Conservation (phyloP, 83 land plant species). For the Picea engelmannii region DNA sequence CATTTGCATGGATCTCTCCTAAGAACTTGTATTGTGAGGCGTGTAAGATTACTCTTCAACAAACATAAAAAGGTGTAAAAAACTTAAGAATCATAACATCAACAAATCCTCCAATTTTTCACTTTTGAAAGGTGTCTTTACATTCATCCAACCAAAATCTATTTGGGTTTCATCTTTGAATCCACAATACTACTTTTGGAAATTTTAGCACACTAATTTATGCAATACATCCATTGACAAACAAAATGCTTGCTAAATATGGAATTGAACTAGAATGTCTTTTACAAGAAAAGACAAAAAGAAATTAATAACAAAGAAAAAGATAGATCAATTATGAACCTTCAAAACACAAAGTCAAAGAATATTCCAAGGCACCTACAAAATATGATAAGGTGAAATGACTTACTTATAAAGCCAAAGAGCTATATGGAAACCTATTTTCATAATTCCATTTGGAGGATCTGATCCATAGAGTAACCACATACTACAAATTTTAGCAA, state of each 20-base stretch:
- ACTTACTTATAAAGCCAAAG: slow-evolving; percentile 84
- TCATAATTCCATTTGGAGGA: slow-evolving; percentile 73
- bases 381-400: background rate
- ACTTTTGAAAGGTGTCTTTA: no score
- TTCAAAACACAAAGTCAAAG: background rate
- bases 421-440: slow-evolving; percentile 74
- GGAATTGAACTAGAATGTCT: background rate
- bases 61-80: no score
- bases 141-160: no score
- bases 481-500: slow-evolving; percentile 86
- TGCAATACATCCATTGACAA: background rate
- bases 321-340: background rate
- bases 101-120: no score
- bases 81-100: no score
- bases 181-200: no score
- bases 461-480: slow-evolving; percentile 72
- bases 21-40: no score
- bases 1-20: no score
- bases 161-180: no score
- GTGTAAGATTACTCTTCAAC: no score
- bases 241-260: background rate
- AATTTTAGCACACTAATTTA: no score
- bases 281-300: background rate
- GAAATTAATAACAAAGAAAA: background rate
- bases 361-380: background rate